Evolutionary conservation across 169 alveolate species (phyloP).

Genomic region (Cystoisospora suis): DNA sequence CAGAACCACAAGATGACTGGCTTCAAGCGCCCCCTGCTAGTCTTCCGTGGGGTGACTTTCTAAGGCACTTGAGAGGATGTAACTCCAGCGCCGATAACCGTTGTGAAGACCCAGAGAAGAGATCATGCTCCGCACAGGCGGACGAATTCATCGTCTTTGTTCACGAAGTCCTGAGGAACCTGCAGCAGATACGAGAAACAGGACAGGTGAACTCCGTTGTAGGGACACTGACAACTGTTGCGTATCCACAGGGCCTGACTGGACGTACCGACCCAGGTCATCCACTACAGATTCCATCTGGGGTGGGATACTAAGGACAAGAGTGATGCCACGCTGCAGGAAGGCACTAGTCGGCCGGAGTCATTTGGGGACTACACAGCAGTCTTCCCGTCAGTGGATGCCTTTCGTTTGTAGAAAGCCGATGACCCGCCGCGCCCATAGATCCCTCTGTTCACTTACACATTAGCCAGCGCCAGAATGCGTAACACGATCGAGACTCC

Average conservation of each 20-base stretch:
- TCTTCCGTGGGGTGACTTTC: too few species aligned
- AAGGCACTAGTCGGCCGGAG: neutral
- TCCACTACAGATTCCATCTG: neutral
- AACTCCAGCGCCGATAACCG: too few species aligned
- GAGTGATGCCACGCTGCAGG: neutral
- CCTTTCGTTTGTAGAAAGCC: too few species aligned
- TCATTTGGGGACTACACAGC: neutral
- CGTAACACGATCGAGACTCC: neutral
- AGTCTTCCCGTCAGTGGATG: too few species aligned
- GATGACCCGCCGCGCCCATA: neutral
- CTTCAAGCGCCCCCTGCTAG: too few species aligned
- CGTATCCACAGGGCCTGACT: neutral
- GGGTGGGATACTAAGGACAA: neutral
- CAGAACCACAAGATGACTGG: too few species aligned
- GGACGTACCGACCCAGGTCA: neutral
- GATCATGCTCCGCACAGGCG: too few species aligned
- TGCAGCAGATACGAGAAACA: neutral
- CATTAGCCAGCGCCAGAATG: neutral
- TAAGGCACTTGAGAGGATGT: too few species aligned
- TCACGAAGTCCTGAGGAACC: neutral
- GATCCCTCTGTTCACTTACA: neutral
- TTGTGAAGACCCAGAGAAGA: too few species aligned
- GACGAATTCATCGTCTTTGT: constrained; percentile 13
- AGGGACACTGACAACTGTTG: neutral
- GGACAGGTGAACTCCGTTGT: neutral